phyloP scores from a whole-genome alignment of 2,329 filamentous ascomycete species.

The Colletotrichum incanum region DNA sequence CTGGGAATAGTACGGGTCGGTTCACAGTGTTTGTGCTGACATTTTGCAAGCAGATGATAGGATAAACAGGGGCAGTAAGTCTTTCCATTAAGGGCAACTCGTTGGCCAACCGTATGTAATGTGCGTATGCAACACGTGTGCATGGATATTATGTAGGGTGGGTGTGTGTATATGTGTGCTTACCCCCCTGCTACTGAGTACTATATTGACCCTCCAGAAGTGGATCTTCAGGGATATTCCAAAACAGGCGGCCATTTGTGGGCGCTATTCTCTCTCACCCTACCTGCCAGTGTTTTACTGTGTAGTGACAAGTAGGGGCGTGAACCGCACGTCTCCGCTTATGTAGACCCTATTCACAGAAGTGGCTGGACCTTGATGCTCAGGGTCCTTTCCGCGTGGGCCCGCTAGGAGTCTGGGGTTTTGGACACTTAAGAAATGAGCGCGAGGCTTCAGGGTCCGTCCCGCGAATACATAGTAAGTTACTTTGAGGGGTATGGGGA shows the following conservation, averaged over 20 bases:
- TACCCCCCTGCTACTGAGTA: background rate
- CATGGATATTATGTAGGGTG: background rate
- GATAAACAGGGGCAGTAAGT: background rate
- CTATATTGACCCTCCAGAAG: background rate
- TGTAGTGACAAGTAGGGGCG: constrained; percentile 1
- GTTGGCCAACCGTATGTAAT: background rate
- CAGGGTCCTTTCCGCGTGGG: background rate
- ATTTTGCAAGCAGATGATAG: background rate
- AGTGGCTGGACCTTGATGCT: background rate
- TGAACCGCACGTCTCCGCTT: background rate
- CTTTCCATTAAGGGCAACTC: constrained; percentile 1
- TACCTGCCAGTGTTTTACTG: background rate
- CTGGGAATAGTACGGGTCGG: constrained; percentile 5
- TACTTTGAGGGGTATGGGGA: background rate
- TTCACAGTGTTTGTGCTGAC: background rate
- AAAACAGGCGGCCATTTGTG: background rate
- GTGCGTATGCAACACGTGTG: background rate
- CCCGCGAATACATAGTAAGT: background rate
- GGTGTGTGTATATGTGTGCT: background rate
- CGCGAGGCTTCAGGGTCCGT: constrained; percentile 1
- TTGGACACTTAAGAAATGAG: background rate
- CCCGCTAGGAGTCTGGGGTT: background rate
- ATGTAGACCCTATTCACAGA: background rate
- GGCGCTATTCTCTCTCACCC: background rate
- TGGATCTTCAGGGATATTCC: constrained; percentile 1